Conservation (phyloP, 2,329 filamentous ascomycete species). For the Westerdykella sp. region DNA sequence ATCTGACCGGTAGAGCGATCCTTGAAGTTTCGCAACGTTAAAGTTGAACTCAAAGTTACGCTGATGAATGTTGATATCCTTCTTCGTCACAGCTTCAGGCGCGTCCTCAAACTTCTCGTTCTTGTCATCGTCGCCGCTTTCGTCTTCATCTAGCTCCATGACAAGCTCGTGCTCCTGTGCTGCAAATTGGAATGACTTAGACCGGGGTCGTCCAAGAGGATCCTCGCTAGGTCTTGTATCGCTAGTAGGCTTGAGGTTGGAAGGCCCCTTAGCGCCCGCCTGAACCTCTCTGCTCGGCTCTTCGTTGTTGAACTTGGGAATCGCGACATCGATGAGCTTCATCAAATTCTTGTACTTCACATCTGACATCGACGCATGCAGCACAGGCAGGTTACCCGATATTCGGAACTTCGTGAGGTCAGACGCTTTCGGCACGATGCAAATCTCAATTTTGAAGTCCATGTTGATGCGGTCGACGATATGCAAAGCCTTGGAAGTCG, state of each 20-base stretch:
- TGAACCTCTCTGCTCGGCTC: constrained; percentile 31
- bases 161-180: constrained; percentile 70
- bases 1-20: constrained; percentile 84
- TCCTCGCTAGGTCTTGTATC: constrained; percentile 26
- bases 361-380: constrained; percentile 89
- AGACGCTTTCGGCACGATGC: constrained; percentile 91
- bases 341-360: constrained; percentile 96
- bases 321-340: constrained; percentile 90
- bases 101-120: constrained; percentile 63
- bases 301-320: constrained; percentile 69
- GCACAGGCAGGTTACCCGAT: constrained; percentile 82
- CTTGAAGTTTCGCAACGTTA: constrained; percentile 87
- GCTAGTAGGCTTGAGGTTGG: constrained; percentile 33
- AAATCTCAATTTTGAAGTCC: constrained; percentile 91
- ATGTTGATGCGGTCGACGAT: constrained; percentile 97
- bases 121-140: constrained; percentile 54
- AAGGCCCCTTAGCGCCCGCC: constrained; percentile 29
- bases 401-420: constrained; percentile 89
- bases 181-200: constrained; percentile 68
- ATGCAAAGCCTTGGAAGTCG: constrained; percentile 67
- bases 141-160: constrained; percentile 55
- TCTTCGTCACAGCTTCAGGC: constrained; percentile 49
- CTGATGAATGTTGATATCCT: constrained; percentile 63
- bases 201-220: constrained; percentile 49
- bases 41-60: constrained; percentile 96